Evolutionary conservation across 164 flowering plant genomes (phyloP).

Genomic region (Tinospora cordifolia): DNA sequence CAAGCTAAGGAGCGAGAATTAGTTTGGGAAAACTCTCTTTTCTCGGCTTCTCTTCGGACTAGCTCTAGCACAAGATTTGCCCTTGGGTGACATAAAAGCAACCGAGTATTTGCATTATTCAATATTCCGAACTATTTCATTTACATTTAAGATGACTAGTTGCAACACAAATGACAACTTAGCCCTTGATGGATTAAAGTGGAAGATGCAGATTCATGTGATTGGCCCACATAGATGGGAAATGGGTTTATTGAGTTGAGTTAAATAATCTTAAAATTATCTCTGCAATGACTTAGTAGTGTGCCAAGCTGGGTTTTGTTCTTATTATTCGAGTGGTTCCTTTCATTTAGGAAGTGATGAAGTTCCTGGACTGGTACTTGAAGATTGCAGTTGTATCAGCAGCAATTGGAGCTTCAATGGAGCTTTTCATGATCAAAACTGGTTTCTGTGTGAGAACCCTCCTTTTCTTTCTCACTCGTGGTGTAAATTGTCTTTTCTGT

Average conservation of each 20-base stretch:
- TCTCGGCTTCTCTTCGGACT: no score
- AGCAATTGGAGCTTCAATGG: slow-evolving; percentile 83
- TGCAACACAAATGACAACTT: no score
- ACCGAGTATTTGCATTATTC: background rate
- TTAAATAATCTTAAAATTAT: background rate
- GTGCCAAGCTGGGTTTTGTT: background rate
- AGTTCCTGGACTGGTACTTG: slow-evolving; percentile 77
- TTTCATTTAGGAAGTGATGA: slow-evolving; percentile 29
- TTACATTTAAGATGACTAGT: no score
- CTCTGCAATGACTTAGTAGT: background rate
- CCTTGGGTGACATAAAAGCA: no score
- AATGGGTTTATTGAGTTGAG: no score
- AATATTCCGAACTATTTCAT: no score
- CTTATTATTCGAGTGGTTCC: background rate
- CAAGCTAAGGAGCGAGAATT: no score
- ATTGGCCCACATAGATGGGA: no score
- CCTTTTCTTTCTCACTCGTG: slow-evolving; percentile 21
- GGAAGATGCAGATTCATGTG: no score
- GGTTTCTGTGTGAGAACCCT: slow-evolving; percentile 84
- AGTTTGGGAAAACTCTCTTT: no score
- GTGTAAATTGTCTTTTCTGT: background rate
- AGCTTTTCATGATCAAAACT: slow-evolving; percentile 89
- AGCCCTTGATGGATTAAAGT: no score
- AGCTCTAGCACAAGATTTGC: no score
- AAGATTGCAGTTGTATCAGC: slow-evolving; percentile 70